These are phyloP conservation scores for Pichia membranifaciens DNA, from an alignment of 805 yeast genomes.

Conservation along the genomic window DNA sequence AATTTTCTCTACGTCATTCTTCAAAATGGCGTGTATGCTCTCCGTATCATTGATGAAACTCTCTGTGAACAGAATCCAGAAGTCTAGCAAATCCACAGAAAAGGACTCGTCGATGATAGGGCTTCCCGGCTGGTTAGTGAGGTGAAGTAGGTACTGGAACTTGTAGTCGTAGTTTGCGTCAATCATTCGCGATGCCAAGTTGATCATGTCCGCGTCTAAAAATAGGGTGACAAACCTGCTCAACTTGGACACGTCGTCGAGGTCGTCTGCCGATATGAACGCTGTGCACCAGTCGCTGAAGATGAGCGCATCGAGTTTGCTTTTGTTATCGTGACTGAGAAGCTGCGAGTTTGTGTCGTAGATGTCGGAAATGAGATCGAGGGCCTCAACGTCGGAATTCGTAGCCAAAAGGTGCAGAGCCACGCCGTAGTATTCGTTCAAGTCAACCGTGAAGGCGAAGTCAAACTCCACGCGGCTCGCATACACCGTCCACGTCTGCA, in stretches of 20 bases:
- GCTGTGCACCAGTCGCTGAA: constrained; percentile 42
- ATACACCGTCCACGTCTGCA: constrained; percentile 34
- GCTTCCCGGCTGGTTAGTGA: constrained; percentile 51
- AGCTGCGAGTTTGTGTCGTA: constrained; percentile 42
- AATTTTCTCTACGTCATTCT: constrained; percentile 29
- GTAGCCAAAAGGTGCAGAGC: constrained; percentile 18
- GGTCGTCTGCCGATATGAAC: constrained; percentile 29
- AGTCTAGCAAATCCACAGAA: constrained; percentile 49
- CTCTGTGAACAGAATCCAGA: constrained; percentile 67
- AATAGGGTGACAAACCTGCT: constrained; percentile 41
- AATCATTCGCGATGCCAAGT: constrained; percentile 36
- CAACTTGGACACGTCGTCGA: constrained; percentile 36
- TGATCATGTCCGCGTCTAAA: constrained; percentile 41
- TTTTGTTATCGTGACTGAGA: constrained; percentile 29
- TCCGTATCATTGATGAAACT: constrained; percentile 46
- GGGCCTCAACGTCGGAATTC: constrained; percentile 22
- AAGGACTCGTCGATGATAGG: constrained; percentile 58
- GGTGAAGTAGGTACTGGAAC: constrained; percentile 42
- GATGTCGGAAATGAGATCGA: constrained; percentile 37
- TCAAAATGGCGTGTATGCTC: constrained; percentile 26
- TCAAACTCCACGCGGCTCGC: constrained; percentile 34
- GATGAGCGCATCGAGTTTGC: constrained; percentile 30
- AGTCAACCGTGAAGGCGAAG: constrained; percentile 25
- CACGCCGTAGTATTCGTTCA: constrained; percentile 15
- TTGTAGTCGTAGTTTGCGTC: constrained; percentile 34